Evolutionary conservation across 2,329 filamentous ascomycete species (phyloP), one percentile per base, ranked within the genome.

Genomic region (Exophiala dermatitidis): DNA sequence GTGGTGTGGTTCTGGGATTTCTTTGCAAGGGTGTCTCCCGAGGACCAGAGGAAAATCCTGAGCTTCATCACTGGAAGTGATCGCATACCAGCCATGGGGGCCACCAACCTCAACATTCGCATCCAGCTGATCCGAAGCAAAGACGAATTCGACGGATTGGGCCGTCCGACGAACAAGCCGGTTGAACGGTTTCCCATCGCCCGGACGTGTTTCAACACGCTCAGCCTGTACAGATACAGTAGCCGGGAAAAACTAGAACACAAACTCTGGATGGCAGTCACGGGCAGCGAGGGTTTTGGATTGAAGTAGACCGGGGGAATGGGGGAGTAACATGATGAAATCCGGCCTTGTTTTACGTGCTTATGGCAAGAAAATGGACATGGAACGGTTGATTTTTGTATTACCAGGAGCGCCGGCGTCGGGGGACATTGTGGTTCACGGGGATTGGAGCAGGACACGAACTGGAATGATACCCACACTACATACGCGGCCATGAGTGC

Each of bases 31-130:
- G 83, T 87, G 0, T 71, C 74, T 0, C 78, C 86, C 0, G 71
- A 74, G 40, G 81, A 87, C 56, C 90, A 95, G 69, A 79, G 89
- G 32, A 86, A 84, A 67, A 74, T 96, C 43, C 73, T 96, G 3
- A 82, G 84, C 2, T 96, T 96, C 66, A 85, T 96, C 60, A 95
- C 90, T 0, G 89, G 90, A 7, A 93, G 87, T 61, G 90, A 95
- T 68, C 82, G 90, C 26, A 90, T 95, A 51, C 90, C 90, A 0
- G 90, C 90, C 3, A 90, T 88, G 73, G 90, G 90, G 0, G 83
- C 89, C 2, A 84, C 88, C 5, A 89, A 85, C 60, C 74, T 95
- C 48, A 78, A 84, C 5, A 87, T 96, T 58, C 57, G 54, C n/a
- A 57, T 64, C 29, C 58, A 61, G 49, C 52, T 62, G 26, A 49